Evolutionary conservation across 371 early-diverging fungal genomes (phyloP).

Genomic region (Syncephalastrum racemosum): DNA sequence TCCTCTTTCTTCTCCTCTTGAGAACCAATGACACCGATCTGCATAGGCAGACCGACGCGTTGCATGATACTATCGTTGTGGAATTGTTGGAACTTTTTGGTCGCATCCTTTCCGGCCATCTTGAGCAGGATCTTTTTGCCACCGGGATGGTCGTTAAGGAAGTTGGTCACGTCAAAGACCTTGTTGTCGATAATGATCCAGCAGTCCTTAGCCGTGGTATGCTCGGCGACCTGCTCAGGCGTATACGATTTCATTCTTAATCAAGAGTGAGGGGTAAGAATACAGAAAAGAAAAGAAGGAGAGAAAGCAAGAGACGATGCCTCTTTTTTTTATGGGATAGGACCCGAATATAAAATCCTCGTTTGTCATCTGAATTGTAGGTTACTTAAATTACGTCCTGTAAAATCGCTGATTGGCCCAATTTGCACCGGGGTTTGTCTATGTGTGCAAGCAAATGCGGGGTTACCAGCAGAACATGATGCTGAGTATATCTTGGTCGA

Average conservation of each 20-base stretch:
- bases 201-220: conserved; percentile 72
- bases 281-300: conserved; percentile 1
- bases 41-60: conserved; percentile 59
- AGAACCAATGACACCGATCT: conserved; percentile 59
- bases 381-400: too few species aligned
- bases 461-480: background rate
- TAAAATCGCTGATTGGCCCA: too few species aligned
- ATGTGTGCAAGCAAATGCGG: background rate
- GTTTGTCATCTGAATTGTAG: too few species aligned
- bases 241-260: conserved; percentile 39
- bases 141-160: conserved; percentile 89
- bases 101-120: conserved; percentile 86
- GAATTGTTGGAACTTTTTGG: conserved; percentile 87
- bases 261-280: background rate
- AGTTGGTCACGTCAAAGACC: conserved; percentile 89
- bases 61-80: conserved; percentile 70
- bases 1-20: conserved; percentile 35
- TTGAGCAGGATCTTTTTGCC: conserved; percentile 75
- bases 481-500: background rate
- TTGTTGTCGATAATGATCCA: conserved; percentile 85
- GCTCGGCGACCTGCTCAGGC: conserved; percentile 72
- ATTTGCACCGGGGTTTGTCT: too few species aligned
- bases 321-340: background rate
- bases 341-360: too few species aligned
- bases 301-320: background rate